Percentiles rank a stretch among this genome's conserved stretches.
phyloP scores from a whole-genome alignment of 305 asterid genomes.

The Plantago coronopus region DNA sequence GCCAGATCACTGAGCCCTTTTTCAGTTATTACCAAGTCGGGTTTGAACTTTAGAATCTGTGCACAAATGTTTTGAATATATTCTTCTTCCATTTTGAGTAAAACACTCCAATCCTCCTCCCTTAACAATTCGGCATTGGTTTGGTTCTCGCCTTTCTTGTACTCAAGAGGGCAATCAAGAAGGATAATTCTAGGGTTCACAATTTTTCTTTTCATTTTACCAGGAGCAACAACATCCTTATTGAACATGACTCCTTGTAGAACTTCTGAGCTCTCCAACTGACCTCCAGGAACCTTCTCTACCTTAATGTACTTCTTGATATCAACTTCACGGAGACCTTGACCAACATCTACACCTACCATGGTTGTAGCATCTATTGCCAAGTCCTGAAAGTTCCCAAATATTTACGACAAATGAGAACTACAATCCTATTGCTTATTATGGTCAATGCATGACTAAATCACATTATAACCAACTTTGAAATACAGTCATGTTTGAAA shows the following conservation, averaged over 20 bases:
- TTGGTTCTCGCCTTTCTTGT: constrained; percentile 98
- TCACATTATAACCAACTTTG: not conserved
- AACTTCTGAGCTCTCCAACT: constrained; percentile 87
- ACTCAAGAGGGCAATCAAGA: constrained; percentile 89
- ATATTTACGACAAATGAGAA: constrained; percentile 4
- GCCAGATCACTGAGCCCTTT: constrained; percentile 96
- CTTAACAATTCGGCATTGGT: constrained; percentile 86
- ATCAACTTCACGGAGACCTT: constrained; percentile 92
- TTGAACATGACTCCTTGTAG: constrained; percentile 89
- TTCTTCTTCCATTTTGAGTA: constrained; percentile 95
- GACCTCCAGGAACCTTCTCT: constrained; percentile 96
- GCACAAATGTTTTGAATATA: constrained; percentile 73
- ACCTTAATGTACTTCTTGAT: constrained; percentile 90
- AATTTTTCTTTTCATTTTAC: constrained; percentile 91
- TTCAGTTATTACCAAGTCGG: constrained; percentile 86
- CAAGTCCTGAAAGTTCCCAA: constrained; percentile 51
- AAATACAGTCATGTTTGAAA: too few species aligned
- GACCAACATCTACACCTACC: constrained; percentile 86
- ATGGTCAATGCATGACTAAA: not conserved
- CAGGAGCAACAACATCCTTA: constrained; percentile 96
- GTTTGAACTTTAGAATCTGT: constrained; percentile 86
- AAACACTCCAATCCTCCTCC: constrained; percentile 93
- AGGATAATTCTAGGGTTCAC: constrained; percentile 84
- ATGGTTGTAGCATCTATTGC: constrained; percentile 86
- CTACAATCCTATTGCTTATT: not conserved